Percentiles rank a stretch among this genome's conserved stretches.
These are phyloP conservation scores for Colletotrichum plurivorum DNA, from an alignment of 2,329 filamentous ascomycete genomes.

Conservation along the genomic window DNA sequence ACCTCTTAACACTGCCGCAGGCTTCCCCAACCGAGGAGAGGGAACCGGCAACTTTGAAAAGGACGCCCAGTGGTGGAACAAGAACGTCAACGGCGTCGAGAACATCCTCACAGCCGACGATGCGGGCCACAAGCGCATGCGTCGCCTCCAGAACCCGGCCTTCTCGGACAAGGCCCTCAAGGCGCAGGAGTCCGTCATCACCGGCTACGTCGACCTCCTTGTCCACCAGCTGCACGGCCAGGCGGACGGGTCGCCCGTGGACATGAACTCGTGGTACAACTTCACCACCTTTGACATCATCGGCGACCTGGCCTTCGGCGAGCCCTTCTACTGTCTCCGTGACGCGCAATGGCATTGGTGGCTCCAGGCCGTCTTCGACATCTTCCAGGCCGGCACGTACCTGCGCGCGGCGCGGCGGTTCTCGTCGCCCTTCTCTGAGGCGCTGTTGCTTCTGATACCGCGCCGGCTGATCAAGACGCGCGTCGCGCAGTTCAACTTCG, in stretches of 20 bases:
- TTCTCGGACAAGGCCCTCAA: conserved; percentile 49
- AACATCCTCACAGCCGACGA: conserved; percentile 37
- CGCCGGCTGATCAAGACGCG: conserved; percentile 34
- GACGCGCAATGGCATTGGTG: conserved; percentile 45
- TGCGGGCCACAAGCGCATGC: conserved; percentile 42
- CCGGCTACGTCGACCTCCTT: conserved; percentile 46
- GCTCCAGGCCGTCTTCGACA: conserved; percentile 46
- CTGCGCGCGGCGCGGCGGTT: conserved; percentile 34
- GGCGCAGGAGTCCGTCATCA: conserved; percentile 49
- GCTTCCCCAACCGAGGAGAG: conserved; percentile 30
- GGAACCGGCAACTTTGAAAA: conserved; percentile 34
- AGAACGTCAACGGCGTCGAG: conserved; percentile 37
- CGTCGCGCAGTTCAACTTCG: conserved; percentile 35
- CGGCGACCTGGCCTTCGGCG: conserved; percentile 49
- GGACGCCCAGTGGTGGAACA: conserved; percentile 39
- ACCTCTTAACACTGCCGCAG: not conserved
- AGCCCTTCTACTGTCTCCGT: conserved; percentile 47
- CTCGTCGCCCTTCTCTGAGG: conserved; percentile 26
- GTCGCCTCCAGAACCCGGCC: conserved; percentile 46
- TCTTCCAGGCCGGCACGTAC: conserved; percentile 36
- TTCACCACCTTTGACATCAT: conserved; percentile 50
- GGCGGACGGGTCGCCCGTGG: conserved; percentile 28
- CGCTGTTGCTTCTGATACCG: conserved; percentile 30
- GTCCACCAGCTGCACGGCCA: conserved; percentile 41
- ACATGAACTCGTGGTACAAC: conserved; percentile 48